Evolutionary conservation across 139 green algal genomes (phyloP), one percentile per base, ranked within the genome.

Genomic region (Diplosphaera chodatii): DNA sequence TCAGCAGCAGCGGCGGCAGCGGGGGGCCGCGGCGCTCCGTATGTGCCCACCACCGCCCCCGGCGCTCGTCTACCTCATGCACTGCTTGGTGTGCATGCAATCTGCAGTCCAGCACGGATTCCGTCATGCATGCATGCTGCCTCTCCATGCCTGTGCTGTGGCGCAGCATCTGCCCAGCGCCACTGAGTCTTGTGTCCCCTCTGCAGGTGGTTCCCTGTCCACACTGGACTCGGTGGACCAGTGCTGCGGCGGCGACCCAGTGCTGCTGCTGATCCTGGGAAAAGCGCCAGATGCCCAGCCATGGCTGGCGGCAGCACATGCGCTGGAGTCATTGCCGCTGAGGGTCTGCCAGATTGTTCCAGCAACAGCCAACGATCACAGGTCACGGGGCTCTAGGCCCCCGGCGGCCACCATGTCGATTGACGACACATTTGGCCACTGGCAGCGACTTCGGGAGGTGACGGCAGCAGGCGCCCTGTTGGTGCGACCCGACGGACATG

Each of bases 401-500:
- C n/a, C n/a, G n/a, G n/a, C 48, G 48, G 16, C 16, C 3, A 29
- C 13, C 30, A 1, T 33, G 0, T 48, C 32, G 5, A 22, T 13
- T 48, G 55, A 37, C 29, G 67, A 32, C 23, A 73, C 25, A 1
- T 66, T 33, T 1, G 63, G 67, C 0, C 68, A 40, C 15, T 84
- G 78, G 75, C 63, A 32, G 64, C 21, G 64, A 30, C 4, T 73
- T 22, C 68, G 75, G 28, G 69, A 31, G 5, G 29, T 75, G 23
- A 22, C 22, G 5, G 37, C 34, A 4, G 32, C 62, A 8, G 72
- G 69, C 15, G 88, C 73, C 21, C 40, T 94, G 28, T 41, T 96
- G 55, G 85, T 95, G 40, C 75, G 90, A 31, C 91, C 91, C 3
- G 91, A 96, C 74, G 90, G 87, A 0, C 90, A 96, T 72, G 80